Percentiles rank a stretch among this genome's conserved stretches.
Evolutionary conservation across 768 basidiomycete species (phyloP).

Genomic region (Termitomyces sp.): DNA sequence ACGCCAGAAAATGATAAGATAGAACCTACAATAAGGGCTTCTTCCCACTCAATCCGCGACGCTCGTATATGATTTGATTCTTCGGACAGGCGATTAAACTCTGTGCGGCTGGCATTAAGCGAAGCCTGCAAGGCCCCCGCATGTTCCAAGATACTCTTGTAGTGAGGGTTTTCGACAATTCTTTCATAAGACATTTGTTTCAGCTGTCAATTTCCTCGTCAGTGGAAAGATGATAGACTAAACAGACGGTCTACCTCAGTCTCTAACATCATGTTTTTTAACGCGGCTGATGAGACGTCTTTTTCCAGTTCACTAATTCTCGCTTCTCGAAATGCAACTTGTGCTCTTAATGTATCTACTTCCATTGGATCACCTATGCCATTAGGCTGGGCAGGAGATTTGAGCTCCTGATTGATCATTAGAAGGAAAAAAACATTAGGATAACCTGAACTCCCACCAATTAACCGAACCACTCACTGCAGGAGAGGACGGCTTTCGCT

Average conservation of each 20-base stretch:
- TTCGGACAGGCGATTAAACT: slow-evolving; percentile 35
- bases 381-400: slow-evolving; percentile 28
- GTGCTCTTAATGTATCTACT: slow-evolving; percentile 33
- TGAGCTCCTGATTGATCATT: slow-evolving; percentile 38
- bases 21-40: slow-evolving; percentile 35
- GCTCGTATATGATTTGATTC: slow-evolving; percentile 35
- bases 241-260: slow-evolving; percentile 32
- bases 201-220: slow-evolving; percentile 23
- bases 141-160: slow-evolving; percentile 53
- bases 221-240: not conserved
- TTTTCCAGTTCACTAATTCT: slow-evolving; percentile 44
- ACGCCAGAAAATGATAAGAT: not conserved
- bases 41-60: slow-evolving; percentile 43
- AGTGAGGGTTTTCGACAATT: slow-evolving; percentile 44
- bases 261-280: slow-evolving; percentile 38
- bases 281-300: slow-evolving; percentile 38
- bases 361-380: slow-evolving; percentile 32
- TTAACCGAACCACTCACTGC: slow-evolving; percentile 67
- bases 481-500: slow-evolving; percentile 54
- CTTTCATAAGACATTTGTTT: slow-evolving; percentile 37
- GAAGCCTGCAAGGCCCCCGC: slow-evolving; percentile 41
- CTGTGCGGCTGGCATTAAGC: slow-evolving; percentile 31
- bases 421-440: slow-evolving; percentile 36
- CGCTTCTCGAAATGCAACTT: slow-evolving; percentile 36
- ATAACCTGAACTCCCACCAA: slow-evolving; percentile 57